A percentile compares a stretch with the other conserved stretches of the same genome.
These are phyloP conservation scores for Mycothermus thermophilus DNA, from an alignment of 495 filamentous ascomycete genomes.

Conservation along the genomic window DNA sequence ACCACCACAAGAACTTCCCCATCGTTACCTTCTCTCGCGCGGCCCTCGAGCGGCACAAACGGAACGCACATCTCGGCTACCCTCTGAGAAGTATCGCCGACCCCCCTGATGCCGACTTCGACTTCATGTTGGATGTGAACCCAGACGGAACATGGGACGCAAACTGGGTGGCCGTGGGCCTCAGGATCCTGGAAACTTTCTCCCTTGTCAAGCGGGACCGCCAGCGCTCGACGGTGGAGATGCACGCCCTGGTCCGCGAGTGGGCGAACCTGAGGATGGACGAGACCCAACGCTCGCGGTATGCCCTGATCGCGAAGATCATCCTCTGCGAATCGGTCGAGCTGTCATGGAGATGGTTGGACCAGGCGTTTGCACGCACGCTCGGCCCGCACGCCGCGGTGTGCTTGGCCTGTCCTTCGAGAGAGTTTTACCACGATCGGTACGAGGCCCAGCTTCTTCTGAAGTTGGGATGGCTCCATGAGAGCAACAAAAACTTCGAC, in stretches of 20 bases:
- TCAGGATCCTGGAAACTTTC: conserved; percentile 3
- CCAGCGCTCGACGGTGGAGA: background rate
- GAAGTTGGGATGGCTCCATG: background rate
- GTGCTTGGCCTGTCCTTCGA: background rate
- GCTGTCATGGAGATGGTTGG: background rate
- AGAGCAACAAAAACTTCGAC: background rate
- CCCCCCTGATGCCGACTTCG: background rate
- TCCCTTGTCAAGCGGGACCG: conserved; percentile 7
- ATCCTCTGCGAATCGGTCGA: conserved; percentile 2
- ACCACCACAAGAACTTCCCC: conserved; percentile 10
- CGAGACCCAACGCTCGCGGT: background rate
- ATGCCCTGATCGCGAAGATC: background rate
- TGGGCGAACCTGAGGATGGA: conserved; percentile 10
- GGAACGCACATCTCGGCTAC: background rate
- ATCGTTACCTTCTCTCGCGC: background rate
- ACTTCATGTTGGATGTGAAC: conserved; percentile 1
- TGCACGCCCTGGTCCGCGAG: conserved; percentile 13
- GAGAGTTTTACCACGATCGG: background rate
- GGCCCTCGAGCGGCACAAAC: background rate
- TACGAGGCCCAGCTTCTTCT: background rate
- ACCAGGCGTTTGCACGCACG: background rate
- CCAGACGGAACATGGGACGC: conserved; percentile 2
- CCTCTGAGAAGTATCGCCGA: background rate
- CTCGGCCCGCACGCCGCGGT: background rate
- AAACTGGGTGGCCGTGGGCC: background rate